Percentiles rank a stretch among this genome's conserved stretches.
Conservation (phyloP, 2,329 filamentous ascomycete genomes). For the Talaromyces piceae region DNA sequence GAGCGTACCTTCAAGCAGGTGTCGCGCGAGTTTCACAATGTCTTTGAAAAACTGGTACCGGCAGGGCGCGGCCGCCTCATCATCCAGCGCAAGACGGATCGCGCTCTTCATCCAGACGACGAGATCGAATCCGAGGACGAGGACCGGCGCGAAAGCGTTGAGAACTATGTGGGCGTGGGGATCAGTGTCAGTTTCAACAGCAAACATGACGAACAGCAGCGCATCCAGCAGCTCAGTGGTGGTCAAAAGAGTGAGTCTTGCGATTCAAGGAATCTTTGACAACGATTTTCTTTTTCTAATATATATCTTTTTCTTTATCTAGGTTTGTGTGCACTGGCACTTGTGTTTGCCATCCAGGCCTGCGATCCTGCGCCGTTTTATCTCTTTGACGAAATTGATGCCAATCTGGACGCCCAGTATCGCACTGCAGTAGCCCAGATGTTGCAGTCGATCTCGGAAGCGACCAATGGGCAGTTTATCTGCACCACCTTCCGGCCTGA, state of each 20-base stretch:
- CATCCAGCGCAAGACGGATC: slow-evolving; percentile 84
- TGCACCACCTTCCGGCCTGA: slow-evolving; percentile 98
- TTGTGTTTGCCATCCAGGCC: slow-evolving; percentile 98
- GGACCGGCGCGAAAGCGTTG: slow-evolving; percentile 58
- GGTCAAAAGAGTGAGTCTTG: slow-evolving; percentile 80
- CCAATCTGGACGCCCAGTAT: slow-evolving; percentile 96
- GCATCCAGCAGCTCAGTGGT: slow-evolving; percentile 93
- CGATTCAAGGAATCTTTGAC: background rate
- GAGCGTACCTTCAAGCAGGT: slow-evolving; percentile 98
- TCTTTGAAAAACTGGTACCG: slow-evolving; percentile 92
- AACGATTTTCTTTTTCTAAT: slow-evolving; percentile 3
- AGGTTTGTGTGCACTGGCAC: slow-evolving; percentile 91
- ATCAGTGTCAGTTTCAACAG: slow-evolving; percentile 99
- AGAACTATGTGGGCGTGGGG: slow-evolving; percentile 93
- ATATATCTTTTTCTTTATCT: background rate
- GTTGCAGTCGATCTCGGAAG: slow-evolving; percentile 64
- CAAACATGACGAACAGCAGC: slow-evolving; percentile 95
- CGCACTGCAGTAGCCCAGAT: slow-evolving; percentile 89
- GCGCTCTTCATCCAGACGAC: slow-evolving; percentile 55
- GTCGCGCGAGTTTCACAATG: slow-evolving; percentile 80
- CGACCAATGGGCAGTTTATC: slow-evolving; percentile 71
- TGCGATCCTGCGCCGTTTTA: slow-evolving; percentile 98
- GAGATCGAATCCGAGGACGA: slow-evolving; percentile 60
- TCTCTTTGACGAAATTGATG: slow-evolving; percentile 98
- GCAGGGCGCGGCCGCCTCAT: slow-evolving; percentile 85